Conservation (phyloP, 768 basidiomycete genomes). For the Leccinum pellstonianum region DNA sequence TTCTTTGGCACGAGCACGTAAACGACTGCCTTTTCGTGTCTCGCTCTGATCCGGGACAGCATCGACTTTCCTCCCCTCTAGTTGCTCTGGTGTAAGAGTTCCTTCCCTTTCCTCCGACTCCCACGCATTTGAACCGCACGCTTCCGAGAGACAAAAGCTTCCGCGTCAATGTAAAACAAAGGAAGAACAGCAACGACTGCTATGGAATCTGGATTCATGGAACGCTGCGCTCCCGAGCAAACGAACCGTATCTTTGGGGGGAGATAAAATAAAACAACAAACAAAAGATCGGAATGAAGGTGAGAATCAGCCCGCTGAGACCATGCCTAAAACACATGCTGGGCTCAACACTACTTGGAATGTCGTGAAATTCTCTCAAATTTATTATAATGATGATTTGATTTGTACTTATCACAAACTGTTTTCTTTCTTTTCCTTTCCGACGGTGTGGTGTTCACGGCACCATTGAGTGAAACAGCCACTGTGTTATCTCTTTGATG, state of each 20-base stretch:
- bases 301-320: conserved; percentile 14
- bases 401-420: background rate
- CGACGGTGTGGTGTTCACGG: conserved; percentile 12
- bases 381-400: background rate
- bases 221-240: background rate
- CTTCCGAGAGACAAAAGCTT: conserved; percentile 20
- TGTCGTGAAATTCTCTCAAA: conserved; percentile 6
- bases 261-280: background rate
- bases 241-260: background rate
- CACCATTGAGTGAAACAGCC: conserved; percentile 5
- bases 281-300: conserved; percentile 16
- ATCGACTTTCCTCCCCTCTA: background rate
- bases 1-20: background rate
- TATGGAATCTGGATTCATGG: background rate
- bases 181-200: background rate
- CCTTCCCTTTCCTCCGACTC: conserved; percentile 11
- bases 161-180: background rate
- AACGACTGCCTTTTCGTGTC: conserved; percentile 3
- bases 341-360: conserved; percentile 5
- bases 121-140: conserved; percentile 21
- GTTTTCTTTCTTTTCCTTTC: background rate
- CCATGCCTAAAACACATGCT: conserved; percentile 32
- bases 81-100: background rate
- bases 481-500: conserved; percentile 11
- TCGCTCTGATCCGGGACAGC: conserved; percentile 18